phyloP scores from a whole-genome alignment of 305 asterid genomes.

The Fraxinus dipetala region DNA sequence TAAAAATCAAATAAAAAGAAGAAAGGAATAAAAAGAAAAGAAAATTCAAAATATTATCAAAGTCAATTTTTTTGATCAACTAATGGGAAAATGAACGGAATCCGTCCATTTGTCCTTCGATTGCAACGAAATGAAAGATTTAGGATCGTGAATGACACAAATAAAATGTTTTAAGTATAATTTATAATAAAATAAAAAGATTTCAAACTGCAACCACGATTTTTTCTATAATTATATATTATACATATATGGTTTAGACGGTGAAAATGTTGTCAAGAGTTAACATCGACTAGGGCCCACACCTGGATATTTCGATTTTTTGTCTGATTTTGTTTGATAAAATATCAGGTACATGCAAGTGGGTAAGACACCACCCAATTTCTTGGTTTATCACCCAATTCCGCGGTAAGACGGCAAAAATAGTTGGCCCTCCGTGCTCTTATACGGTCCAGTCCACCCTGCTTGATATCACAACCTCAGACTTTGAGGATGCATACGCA shows the following conservation, averaged over 20 bases:
- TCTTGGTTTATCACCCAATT: not conserved
- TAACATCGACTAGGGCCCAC: not conserved
- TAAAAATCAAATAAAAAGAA: no score
- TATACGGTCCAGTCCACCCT: not conserved
- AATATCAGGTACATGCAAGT: not conserved
- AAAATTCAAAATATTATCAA: no score
- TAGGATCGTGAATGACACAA: no score
- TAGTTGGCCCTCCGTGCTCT: not conserved
- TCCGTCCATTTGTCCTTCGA: no score
- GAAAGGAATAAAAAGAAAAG: no score
- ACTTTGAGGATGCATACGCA: not conserved
- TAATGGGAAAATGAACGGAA: no score
- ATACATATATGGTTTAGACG: not conserved
- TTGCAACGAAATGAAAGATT: no score
- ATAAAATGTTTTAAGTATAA: no score
- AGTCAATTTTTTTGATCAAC: no score
- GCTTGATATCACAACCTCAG: not conserved
- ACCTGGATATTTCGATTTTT: constrained; percentile 7
- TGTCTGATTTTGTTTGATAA: not conserved
- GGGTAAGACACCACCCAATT: not conserved
- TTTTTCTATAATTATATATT: no score
- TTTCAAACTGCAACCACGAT: no score
- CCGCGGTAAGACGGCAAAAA: not conserved
- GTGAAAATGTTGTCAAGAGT: not conserved
- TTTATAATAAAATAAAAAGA: no score